Evolutionary conservation across 2,329 filamentous ascomycete species (phyloP).

Genomic region (Talaromyces sp.): DNA sequence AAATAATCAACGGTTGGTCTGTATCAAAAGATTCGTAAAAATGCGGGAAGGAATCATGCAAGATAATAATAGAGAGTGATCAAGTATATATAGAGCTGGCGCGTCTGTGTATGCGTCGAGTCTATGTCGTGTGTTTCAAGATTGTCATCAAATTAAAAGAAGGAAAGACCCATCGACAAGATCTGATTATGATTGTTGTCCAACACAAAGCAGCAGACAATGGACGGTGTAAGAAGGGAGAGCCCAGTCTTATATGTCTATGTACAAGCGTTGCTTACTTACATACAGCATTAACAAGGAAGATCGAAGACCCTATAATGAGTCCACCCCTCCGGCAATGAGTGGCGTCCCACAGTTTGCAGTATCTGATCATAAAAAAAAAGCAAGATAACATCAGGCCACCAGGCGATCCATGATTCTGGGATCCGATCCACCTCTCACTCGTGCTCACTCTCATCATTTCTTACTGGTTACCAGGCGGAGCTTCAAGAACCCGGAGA

Average conservation of each 20-base stretch:
- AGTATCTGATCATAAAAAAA: not conserved
- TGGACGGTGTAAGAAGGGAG: not conserved
- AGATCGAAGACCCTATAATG: not conserved
- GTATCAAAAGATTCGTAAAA: not conserved
- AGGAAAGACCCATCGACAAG: not conserved
- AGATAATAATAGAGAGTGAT: not conserved
- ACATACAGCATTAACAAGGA: not conserved
- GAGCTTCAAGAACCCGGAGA: not conserved
- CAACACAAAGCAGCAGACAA: not conserved
- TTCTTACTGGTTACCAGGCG: slow-evolving; percentile 11
- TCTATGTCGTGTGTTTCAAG: not conserved
- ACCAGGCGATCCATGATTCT: not conserved
- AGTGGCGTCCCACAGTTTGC: not conserved
- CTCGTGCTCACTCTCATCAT: not conserved
- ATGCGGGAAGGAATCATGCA: not conserved
- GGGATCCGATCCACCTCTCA: not conserved
- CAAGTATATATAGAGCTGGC: not conserved
- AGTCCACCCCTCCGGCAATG: not conserved
- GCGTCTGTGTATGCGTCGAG: not conserved
- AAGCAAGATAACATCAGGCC: not conserved
- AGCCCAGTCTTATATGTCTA: not conserved
- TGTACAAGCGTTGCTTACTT: not conserved
- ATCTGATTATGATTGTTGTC: not conserved
- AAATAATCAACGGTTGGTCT: not conserved
- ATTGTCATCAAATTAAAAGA: not conserved